These are phyloP conservation scores for Dinochytrium kinnereticum DNA, from an alignment of 371 early-diverging fungal species.

Conservation along the genomic window DNA sequence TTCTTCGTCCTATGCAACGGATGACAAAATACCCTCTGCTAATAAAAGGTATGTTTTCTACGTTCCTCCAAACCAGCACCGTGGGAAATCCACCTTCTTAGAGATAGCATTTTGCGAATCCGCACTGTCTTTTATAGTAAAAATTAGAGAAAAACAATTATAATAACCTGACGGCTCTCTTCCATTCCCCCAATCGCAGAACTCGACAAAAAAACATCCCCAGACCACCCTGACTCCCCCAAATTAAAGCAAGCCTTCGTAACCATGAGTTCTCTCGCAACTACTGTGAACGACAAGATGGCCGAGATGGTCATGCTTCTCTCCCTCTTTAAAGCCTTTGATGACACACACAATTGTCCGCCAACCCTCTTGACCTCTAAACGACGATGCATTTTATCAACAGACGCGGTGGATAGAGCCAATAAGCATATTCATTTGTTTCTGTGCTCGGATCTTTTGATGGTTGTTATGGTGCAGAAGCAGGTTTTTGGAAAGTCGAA, in stretches of 20 bases:
- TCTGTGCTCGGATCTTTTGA: slow-evolving; percentile 48
- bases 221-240: slow-evolving; percentile 64
- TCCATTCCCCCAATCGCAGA: slow-evolving; percentile 52
- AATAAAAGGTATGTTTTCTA: slow-evolving; percentile 38
- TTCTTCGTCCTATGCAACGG: slow-evolving; percentile 58
- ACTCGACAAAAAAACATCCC: slow-evolving; percentile 68
- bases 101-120: too few relatives aligned
- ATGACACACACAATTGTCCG: slow-evolving; percentile 54
- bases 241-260: slow-evolving; percentile 65
- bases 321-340: slow-evolving; percentile 49
- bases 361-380: slow-evolving; percentile 42
- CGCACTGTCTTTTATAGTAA: too few relatives aligned
- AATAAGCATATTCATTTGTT: slow-evolving; percentile 39
- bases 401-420: slow-evolving; percentile 37
- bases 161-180: too few relatives aligned
- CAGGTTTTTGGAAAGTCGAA: slow-evolving; percentile 13
- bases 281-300: slow-evolving; percentile 66
- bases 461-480: slow-evolving; percentile 33
- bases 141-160: too few relatives aligned
- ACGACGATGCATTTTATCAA: slow-evolving; percentile 37
- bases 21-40: slow-evolving; percentile 56
- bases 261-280: slow-evolving; percentile 65
- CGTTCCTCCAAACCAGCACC: too few relatives aligned
- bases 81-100: too few relatives aligned
- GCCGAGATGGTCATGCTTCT: slow-evolving; percentile 2